These are phyloP conservation scores for Neurospora tetrasperma DNA, from an alignment of 495 filamentous ascomycete genomes.

Conservation along the genomic window DNA sequence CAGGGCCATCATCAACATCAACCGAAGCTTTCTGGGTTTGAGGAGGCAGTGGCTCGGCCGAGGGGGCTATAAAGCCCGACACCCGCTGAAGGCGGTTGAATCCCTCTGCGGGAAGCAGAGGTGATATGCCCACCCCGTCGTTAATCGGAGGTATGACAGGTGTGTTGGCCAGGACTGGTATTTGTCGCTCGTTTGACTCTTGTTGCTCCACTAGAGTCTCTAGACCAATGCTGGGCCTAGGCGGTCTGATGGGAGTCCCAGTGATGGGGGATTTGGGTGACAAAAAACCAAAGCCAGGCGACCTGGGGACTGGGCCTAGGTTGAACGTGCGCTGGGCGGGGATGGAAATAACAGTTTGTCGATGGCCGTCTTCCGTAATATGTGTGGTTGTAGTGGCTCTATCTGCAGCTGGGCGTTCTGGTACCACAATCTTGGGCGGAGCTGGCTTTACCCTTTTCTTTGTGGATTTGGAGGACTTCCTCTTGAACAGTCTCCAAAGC, in stretches of 20 bases:
- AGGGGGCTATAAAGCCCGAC: not conserved
- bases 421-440: constrained; percentile 26
- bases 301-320: not conserved
- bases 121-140: not conserved
- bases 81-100: not conserved
- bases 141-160: constrained; percentile 4
- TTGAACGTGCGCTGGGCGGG: constrained; percentile 12
- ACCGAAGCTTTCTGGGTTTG: not conserved
- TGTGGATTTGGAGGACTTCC: constrained; percentile 1
- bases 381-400: constrained; percentile 16
- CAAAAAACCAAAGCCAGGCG: not conserved
- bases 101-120: not conserved
- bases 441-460: constrained; percentile 3
- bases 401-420: constrained; percentile 36
- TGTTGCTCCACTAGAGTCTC: constrained; percentile 14
- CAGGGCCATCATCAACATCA: not conserved
- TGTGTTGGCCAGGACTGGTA: not conserved
- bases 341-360: constrained; percentile 44
- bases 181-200: constrained; percentile 8
- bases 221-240: constrained; percentile 10
- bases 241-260: not conserved
- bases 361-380: constrained; percentile 20
- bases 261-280: not conserved
- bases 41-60: not conserved
- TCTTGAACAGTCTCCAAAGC: constrained; percentile 7